Evolutionary conservation across 306 rosid genomes (phyloP), one percentile per base, ranked within the genome.

Genomic region (Cyamopsis tetragonoloba): DNA sequence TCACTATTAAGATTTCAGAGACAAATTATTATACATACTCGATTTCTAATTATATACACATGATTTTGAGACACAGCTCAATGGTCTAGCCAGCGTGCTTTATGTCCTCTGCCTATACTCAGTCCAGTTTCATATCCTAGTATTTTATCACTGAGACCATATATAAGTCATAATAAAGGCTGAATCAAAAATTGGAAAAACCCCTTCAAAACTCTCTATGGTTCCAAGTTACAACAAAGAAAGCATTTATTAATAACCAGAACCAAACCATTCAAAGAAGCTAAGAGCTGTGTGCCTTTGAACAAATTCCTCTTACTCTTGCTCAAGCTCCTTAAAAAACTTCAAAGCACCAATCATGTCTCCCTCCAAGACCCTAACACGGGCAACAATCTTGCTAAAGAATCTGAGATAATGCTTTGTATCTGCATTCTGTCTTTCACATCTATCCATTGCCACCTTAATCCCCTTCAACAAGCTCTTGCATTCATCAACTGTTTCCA

Each of bases 331-430:
- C 70, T 80, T 73, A 34, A 55, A 75, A 23, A 63, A 30, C 77
- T 80, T 70, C 77, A 80, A 74, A 63, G 84, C 84, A 80, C 60
- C 39, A 79, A 46, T 62, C 79, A 73, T 73, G 9, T 73, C 64
- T 37, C 54, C 80, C 49, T 79, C 80, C 77, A 79, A 56, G 65
- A 49, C 42, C 73, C 49, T 57, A 28, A 79, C 54, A 22, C 28
- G 66, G 48, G 39, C 80, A 18, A 74, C 74, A 70, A 74, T 39
- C 38, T 48, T 34, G 48, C 39, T 48, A 20, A 64, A 74, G 15
- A 63, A 74, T 14, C 70, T 62, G 3, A 79, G 77, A 3, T 23
- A 38, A 22, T 53, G 31, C 68, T 47, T 79, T 1, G 34, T 17
- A 38, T 49, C 57, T 0, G 24, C 62, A 34, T 56, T 46, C 9